Evolutionary conservation across 169 alveolate species (phyloP).

Genomic region (Eimeria tenella): DNA sequence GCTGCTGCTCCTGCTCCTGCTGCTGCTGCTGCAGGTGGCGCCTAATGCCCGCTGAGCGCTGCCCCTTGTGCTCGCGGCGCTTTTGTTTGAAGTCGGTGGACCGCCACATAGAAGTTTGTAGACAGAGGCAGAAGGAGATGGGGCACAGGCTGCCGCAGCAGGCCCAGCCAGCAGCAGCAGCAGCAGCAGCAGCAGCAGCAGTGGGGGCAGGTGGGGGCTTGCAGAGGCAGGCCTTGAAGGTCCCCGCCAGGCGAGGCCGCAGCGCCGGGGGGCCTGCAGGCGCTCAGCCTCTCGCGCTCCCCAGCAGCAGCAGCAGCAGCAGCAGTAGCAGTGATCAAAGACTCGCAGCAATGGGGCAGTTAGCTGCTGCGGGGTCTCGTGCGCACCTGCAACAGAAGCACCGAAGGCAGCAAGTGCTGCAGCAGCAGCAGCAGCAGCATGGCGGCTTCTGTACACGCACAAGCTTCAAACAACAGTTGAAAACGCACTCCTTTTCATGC

Average conservation of each 20-base stretch:
- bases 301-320: slow-evolving; percentile 51
- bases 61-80: slow-evolving; percentile 26
- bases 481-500: no score
- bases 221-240: background rate
- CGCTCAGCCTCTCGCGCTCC: background rate
- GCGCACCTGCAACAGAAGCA: no score
- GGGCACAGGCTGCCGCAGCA: background rate
- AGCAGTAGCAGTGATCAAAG: slow-evolving; percentile 12
- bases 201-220: background rate
- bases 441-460: no score
- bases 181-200: slow-evolving; percentile 11
- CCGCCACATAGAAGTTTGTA: slow-evolving; percentile 14
- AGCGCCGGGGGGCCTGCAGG: background rate
- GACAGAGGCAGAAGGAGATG: slow-evolving; percentile 25
- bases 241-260: background rate
- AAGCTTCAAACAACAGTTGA: no score
- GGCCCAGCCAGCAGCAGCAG: background rate
- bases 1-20: slow-evolving; percentile 18
- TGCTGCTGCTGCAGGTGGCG: slow-evolving; percentile 40
- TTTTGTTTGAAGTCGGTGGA: slow-evolving; percentile 6
- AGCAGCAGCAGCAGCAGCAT: no score
- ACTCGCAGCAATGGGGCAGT: no score
- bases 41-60: slow-evolving; percentile 1
- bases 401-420: no score
- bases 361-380: no score